Conservation (phyloP, 2,329 filamentous ascomycete species). For the Fusarium mangiferae region DNA sequence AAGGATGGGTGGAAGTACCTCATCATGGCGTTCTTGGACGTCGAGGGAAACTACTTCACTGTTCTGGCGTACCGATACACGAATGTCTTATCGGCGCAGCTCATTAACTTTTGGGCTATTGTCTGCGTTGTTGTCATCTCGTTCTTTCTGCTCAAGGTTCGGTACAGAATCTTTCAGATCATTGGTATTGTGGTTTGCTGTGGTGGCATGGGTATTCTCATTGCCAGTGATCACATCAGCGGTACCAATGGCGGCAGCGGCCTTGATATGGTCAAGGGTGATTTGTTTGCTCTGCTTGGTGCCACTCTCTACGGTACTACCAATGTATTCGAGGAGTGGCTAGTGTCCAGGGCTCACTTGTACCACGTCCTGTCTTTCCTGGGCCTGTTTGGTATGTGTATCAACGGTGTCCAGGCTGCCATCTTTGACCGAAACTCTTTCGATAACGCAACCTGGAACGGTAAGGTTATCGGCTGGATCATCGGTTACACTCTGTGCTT, state of each 20-base stretch:
- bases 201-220: constrained; percentile 87
- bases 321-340: constrained; percentile 95
- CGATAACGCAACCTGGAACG: constrained; percentile 70
- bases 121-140: constrained; percentile 89
- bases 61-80: constrained; percentile 94
- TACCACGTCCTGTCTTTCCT: constrained; percentile 96
- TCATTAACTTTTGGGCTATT: constrained; percentile 99
- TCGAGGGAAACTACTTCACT: constrained; percentile 97
- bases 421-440: constrained; percentile 90
- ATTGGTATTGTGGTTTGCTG: constrained; percentile 89
- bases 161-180: constrained; percentile 89
- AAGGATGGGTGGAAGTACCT: constrained; percentile 93
- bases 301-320: constrained; percentile 90
- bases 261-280: constrained; percentile 84
- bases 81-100: constrained; percentile 89
- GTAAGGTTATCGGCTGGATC: constrained; percentile 80
- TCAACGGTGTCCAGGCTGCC: constrained; percentile 89
- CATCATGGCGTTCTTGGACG: constrained; percentile 91
- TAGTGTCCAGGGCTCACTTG: constrained; percentile 85
- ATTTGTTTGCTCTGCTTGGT: constrained; percentile 89
- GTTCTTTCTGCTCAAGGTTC: constrained; percentile 83
- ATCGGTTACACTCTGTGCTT: constrained; percentile 90
- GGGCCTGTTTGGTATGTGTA: constrained; percentile 85
- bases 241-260: constrained; percentile 75
- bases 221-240: constrained; percentile 88